Conservation (phyloP, 176 grass and related monocot genomes). For the Aegilops bicornis region DNA sequence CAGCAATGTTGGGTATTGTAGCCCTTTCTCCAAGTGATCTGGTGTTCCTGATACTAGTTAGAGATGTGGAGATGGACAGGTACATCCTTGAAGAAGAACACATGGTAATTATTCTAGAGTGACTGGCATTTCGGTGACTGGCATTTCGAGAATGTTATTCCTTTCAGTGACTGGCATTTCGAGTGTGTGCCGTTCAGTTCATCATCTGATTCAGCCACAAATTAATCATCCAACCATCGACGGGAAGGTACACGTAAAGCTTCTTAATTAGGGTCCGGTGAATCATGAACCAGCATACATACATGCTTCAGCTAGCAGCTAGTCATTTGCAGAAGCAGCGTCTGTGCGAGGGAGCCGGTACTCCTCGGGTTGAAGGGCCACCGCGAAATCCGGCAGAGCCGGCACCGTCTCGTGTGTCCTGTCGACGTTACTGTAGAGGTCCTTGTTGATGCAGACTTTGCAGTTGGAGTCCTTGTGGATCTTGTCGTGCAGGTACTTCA, state of each 20-base stretch:
- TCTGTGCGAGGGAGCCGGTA: conserved; percentile 49
- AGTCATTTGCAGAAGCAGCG: conserved; percentile 17
- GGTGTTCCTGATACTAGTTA: not conserved
- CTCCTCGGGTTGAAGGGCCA: conserved; percentile 66
- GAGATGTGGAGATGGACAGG: not conserved
- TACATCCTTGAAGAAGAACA: not conserved
- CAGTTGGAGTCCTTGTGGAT: conserved; percentile 77
- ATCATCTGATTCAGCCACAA: not conserved
- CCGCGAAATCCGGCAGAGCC: conserved; percentile 54
- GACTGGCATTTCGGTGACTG: not conserved
- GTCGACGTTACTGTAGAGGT: conserved; percentile 53
- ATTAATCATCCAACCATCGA: not conserved
- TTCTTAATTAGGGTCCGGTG: too few species aligned
- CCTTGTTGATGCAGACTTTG: conserved; percentile 61
- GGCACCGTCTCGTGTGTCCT: conserved; percentile 45
- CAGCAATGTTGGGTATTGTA: not conserved
- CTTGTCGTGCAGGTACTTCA: conserved; percentile 94
- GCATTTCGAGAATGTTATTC: not conserved
- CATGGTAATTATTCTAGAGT: not conserved
- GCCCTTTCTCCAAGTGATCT: not conserved
- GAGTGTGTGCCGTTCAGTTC: not conserved
- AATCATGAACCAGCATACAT: not conserved
- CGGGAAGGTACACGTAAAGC: not conserved
- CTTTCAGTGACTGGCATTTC: not conserved
- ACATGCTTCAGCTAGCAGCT: not conserved